Percentiles rank a stretch among this genome's conserved stretches.
Conservation (phyloP, 2,329 filamentous ascomycete species). For the Lomentospora prolificans region DNA sequence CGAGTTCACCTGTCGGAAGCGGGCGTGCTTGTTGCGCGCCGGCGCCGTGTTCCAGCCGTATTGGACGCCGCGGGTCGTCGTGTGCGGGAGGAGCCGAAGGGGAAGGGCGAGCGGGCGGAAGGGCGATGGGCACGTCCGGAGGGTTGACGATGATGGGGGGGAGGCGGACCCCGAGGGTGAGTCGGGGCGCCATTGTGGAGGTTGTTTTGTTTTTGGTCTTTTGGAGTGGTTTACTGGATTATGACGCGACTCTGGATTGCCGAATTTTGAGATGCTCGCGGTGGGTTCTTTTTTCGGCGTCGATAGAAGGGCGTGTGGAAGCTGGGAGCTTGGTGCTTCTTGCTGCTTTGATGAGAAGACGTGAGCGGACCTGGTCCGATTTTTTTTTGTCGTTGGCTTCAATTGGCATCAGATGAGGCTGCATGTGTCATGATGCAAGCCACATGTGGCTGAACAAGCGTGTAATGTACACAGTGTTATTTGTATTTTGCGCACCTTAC, state of each 20-base stretch:
- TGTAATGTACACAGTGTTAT: not conserved
- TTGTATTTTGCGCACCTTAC: not conserved
- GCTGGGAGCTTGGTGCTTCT: not conserved
- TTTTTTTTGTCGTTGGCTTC: not conserved
- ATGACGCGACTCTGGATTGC: too few relatives aligned
- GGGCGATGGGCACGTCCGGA: constrained; percentile 17
- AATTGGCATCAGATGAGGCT: not conserved
- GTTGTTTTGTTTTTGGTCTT: not conserved
- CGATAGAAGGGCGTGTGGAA: too few relatives aligned
- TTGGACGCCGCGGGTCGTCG: constrained; percentile 39
- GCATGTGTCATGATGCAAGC: not conserved
- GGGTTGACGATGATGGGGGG: constrained; percentile 26
- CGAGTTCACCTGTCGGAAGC: constrained; percentile 49
- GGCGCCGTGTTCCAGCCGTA: constrained; percentile 53
- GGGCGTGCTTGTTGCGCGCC: constrained; percentile 39
- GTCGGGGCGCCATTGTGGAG: constrained; percentile 33
- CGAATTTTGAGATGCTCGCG: not conserved
- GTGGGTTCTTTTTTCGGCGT: too few relatives aligned
- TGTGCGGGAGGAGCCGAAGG: constrained; percentile 35
- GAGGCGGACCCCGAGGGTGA: constrained; percentile 33
- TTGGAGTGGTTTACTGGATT: not conserved
- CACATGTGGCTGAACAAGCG: not conserved
- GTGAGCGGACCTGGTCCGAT: too few relatives aligned
- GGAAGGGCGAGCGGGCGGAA: constrained; percentile 11
- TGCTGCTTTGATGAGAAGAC: not conserved